These are phyloP conservation scores for Salix suchowensis DNA, from an alignment of 345 rosid genomes.

Conservation along the genomic window DNA sequence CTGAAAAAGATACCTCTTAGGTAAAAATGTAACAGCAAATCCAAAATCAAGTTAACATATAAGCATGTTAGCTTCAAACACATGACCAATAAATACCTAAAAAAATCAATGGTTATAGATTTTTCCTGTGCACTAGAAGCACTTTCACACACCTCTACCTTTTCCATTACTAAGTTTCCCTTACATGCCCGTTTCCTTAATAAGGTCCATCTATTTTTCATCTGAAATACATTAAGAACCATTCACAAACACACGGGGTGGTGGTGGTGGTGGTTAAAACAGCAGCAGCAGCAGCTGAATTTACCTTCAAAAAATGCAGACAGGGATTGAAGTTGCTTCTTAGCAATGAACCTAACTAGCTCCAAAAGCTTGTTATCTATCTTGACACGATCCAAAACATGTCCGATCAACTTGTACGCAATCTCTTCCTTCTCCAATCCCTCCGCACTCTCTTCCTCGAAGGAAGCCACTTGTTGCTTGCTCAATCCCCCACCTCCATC, in stretches of 20 bases:
- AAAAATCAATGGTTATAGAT: not conserved
- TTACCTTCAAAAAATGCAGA: conserved; percentile 91
- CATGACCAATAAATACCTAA: not conserved
- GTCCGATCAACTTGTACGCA: conserved; percentile 76
- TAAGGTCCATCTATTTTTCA: not conserved
- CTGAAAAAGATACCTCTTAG: not conserved
- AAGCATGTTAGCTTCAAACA: not conserved
- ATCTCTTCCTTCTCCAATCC: conserved; percentile 90
- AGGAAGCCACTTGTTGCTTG: conserved; percentile 59
- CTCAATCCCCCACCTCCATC: conserved; percentile 44
- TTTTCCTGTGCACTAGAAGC: not conserved
- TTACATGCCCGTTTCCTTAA: not conserved
- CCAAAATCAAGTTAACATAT: not conserved
- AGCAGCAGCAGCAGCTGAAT: too few species aligned
- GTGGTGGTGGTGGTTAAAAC: too few species aligned
- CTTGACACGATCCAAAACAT: conserved; percentile 56
- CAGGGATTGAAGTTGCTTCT: conserved; percentile 86
- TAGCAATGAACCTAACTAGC: conserved; percentile 65
- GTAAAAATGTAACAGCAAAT: not conserved
- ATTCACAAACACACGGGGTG: not conserved
- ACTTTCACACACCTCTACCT: not conserved
- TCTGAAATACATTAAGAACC: not conserved
- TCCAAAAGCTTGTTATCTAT: conserved; percentile 71
- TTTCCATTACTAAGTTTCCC: not conserved
- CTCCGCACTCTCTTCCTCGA: conserved; percentile 83